Percentiles rank a stretch among this genome's conserved stretches.
phyloP scores from a whole-genome alignment of 83 land plant species.

The Diphasiastrum complanatum region DNA sequence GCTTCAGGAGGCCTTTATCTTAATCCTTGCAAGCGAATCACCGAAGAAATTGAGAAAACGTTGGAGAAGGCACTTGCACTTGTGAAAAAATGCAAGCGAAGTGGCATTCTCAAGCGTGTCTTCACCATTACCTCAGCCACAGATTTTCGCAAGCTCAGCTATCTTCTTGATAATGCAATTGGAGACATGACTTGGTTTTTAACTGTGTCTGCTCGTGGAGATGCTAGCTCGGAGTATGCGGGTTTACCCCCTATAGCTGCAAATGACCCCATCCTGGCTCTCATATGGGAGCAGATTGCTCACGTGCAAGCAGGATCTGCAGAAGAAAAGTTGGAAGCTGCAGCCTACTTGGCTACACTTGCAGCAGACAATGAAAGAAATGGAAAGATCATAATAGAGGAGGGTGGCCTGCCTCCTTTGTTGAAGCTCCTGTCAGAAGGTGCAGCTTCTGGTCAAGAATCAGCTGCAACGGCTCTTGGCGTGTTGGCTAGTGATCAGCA shows the following conservation, averaged over 20 bases:
- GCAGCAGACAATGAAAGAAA: slow-evolving; percentile 13
- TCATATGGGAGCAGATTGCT: slow-evolving; percentile 11
- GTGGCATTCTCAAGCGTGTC: slow-evolving; percentile 6
- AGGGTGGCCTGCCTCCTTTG: slow-evolving; percentile 10
- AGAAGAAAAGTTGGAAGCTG: slow-evolving; percentile 4
- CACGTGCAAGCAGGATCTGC: background rate
- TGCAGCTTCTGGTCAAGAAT: background rate
- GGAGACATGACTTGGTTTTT: slow-evolving; percentile 9
- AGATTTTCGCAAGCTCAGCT: slow-evolving; percentile 1
- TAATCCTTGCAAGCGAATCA: slow-evolving; percentile 2
- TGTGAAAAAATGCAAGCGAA: slow-evolving; percentile 2
- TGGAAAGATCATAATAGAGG: slow-evolving; percentile 9
- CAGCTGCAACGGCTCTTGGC: slow-evolving; percentile 8
- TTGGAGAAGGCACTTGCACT: slow-evolving; percentile 1
- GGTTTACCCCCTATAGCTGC: slow-evolving; percentile 11
- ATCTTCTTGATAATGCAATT: background rate
- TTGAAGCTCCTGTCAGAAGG: slow-evolving; percentile 12
- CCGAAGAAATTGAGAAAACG: slow-evolving; percentile 1
- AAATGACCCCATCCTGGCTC: slow-evolving; percentile 6
- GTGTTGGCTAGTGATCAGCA: too few relatives aligned
- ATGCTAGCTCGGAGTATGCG: too few relatives aligned
- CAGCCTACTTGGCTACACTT: background rate
- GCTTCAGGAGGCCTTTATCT: background rate
- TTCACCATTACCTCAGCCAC: slow-evolving; percentile 5
- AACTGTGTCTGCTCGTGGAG: background rate